These are phyloP conservation scores for Neurospora sp. DNA, from an alignment of 2,329 filamentous ascomycete species.

Conservation along the genomic window DNA sequence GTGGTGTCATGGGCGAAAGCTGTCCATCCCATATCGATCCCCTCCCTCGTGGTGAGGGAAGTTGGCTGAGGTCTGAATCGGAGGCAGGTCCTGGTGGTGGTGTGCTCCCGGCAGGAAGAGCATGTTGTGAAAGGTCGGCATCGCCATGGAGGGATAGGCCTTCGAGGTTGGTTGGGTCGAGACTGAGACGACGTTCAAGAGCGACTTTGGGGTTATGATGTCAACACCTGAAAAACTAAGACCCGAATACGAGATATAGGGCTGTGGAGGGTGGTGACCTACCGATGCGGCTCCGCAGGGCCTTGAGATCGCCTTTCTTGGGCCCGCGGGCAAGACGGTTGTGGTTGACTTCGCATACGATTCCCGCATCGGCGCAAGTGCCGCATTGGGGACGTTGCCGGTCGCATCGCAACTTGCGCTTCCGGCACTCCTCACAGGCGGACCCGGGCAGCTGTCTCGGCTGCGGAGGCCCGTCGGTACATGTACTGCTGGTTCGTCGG, in stretches of 20 bases:
- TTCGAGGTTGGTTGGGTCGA: conserved; percentile 8
- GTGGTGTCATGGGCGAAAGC: conserved; percentile 12
- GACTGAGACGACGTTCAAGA: conserved; percentile 15
- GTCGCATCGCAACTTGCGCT: conserved; percentile 18
- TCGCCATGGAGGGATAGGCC: conserved; percentile 6
- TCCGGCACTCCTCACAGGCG: conserved; percentile 19
- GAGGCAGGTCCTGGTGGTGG: conserved; percentile 1
- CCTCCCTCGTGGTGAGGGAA: conserved; percentile 10
- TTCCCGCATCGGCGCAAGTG: conserved; percentile 14
- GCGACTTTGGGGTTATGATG: conserved; percentile 4
- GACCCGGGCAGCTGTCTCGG: conserved; percentile 16
- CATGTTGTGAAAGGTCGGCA: neutral
- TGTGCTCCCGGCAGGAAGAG: neutral
- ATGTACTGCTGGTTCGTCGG: conserved; percentile 9
- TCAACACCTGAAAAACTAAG: neutral
- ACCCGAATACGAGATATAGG: neutral
- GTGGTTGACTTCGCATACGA: conserved; percentile 15
- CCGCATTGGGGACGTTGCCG: conserved; percentile 15
- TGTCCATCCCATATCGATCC: conserved; percentile 8
- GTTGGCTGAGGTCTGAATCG: conserved; percentile 5
- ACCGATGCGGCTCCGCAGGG: conserved; percentile 17
- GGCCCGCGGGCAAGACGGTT: conserved; percentile 16
- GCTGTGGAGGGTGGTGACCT: neutral
- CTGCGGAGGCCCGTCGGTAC: conserved; percentile 5
- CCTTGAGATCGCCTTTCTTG: conserved; percentile 19